Percentiles rank a stretch among this genome's conserved stretches.
Evolutionary conservation across 2,329 filamentous ascomycete species (phyloP).

Genomic region (Cladosporium sp.): DNA sequence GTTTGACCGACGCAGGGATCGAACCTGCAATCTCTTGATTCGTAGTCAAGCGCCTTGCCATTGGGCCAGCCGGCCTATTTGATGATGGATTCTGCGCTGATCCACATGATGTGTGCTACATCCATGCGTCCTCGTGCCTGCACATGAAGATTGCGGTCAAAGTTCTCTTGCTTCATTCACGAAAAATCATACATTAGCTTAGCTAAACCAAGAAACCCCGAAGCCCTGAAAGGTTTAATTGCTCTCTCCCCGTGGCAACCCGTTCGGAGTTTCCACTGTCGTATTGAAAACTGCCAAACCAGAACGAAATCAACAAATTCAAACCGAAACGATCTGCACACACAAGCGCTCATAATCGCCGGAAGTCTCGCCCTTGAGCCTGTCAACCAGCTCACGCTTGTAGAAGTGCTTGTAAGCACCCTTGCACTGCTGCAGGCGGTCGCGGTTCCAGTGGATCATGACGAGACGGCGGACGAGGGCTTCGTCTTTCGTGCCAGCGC

Average conservation of each 20-base stretch:
- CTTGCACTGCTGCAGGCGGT: slow-evolving; percentile 71
- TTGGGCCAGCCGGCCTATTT: slow-evolving; percentile 42
- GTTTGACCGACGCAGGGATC: slow-evolving; percentile 15
- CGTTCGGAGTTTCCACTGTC: no score
- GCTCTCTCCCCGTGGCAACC: no score
- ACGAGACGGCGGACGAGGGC: slow-evolving; percentile 75
- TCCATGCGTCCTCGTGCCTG: no score
- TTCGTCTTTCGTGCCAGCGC: slow-evolving; percentile 79
- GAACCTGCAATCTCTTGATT: slow-evolving; percentile 17
- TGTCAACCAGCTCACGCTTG: slow-evolving; percentile 59
- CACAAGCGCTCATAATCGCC: slow-evolving; percentile 76
- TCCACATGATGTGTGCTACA: no score
- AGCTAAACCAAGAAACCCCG: no score
- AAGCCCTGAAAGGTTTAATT: no score
- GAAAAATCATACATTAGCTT: no score
- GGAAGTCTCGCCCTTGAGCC: slow-evolving; percentile 78
- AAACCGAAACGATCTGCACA: slow-evolving; percentile 50
- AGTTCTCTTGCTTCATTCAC: no score
- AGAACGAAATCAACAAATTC: no score
- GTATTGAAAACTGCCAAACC: no score
- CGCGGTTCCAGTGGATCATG: slow-evolving; percentile 75
- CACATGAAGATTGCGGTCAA: no score
- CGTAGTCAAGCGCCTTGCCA: slow-evolving; percentile 58
- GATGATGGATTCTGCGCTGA: not conserved
- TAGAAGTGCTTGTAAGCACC: slow-evolving; percentile 70